phyloP scores from a whole-genome alignment of 2,329 filamentous ascomycete genomes.

The Aspergillus ruber region DNA sequence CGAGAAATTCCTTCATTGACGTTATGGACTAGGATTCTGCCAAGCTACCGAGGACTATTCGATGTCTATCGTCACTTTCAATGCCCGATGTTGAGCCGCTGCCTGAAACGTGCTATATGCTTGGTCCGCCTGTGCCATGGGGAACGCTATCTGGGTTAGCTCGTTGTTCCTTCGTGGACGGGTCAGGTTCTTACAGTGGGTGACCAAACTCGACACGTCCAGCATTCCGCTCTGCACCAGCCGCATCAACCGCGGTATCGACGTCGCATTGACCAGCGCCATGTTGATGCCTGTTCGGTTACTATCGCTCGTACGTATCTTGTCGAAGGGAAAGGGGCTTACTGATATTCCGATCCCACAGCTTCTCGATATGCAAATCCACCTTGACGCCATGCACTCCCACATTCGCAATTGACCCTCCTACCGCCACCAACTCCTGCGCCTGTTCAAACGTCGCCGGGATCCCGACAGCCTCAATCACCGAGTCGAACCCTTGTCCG shows the following conservation, averaged over 20 bases:
- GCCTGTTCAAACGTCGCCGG: slow-evolving; percentile 47
- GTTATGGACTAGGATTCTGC: too few species aligned
- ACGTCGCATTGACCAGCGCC: slow-evolving; percentile 17
- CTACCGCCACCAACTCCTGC: slow-evolving; percentile 46
- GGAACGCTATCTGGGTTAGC: slow-evolving; percentile 8
- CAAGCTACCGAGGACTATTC: neutral
- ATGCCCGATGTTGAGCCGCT: slow-evolving; percentile 11
- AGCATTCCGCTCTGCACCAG: slow-evolving; percentile 11
- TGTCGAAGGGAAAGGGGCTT: slow-evolving; percentile 9
- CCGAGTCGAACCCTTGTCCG: slow-evolving; percentile 47
- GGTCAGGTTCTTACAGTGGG: slow-evolving; percentile 12
- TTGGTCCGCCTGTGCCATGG: slow-evolving; percentile 5
- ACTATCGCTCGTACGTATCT: neutral
- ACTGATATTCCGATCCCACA: slow-evolving; percentile 49
- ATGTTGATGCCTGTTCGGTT: slow-evolving; percentile 15
- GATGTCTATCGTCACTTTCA: slow-evolving; percentile 19
- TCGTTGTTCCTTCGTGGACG: neutral
- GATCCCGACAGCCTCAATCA: slow-evolving; percentile 52
- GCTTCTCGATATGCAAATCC: slow-evolving; percentile 43
- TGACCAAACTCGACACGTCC: slow-evolving; percentile 13
- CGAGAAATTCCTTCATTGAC: too few species aligned
- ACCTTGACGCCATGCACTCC: slow-evolving; percentile 49
- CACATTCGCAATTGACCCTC: slow-evolving; percentile 49
- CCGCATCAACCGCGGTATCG: slow-evolving; percentile 9
- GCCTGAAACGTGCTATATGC: slow-evolving; percentile 14